phyloP scores from a whole-genome alignment of 1,284 basidiomycete genomes.

The Golubevia pallescens region DNA sequence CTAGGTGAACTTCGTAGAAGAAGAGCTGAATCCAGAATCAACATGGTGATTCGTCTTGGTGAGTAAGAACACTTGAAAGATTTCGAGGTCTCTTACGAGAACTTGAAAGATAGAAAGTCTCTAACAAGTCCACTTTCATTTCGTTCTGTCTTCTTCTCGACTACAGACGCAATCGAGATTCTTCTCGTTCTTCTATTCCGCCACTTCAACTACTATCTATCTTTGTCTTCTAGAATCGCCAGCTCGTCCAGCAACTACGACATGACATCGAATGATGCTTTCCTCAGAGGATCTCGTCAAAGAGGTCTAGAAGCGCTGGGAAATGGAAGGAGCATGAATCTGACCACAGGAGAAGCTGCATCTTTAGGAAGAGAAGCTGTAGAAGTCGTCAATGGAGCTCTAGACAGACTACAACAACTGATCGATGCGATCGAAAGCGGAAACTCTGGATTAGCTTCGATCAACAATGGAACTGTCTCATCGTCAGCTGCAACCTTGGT shows the following conservation, averaged over 20 bases:
- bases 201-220: constrained; percentile 73
- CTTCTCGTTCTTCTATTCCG: constrained; percentile 83
- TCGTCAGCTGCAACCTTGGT: constrained; percentile 25
- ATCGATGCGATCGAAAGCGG: not conserved
- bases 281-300: not conserved
- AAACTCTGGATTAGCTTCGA: not conserved
- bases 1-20: constrained; percentile 71
- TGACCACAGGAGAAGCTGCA: constrained; percentile 11
- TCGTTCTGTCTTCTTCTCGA: constrained; percentile 7
- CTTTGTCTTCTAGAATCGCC: no score
- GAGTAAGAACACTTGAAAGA: constrained; percentile 65
- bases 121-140: constrained; percentile 28
- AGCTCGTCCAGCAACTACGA: not conserved
- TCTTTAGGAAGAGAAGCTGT: constrained; percentile 1
- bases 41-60: constrained; percentile 69
- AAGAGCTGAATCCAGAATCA: constrained; percentile 66
- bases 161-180: constrained; percentile 78
- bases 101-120: constrained; percentile 21
- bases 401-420: not conserved
- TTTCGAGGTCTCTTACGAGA: constrained; percentile 11
- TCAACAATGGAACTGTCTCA: not conserved
- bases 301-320: not conserved
- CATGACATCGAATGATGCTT: not conserved
- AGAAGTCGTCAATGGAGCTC: not conserved
- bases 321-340: not conserved